Base-by-base conservation (phyloP, 2,329 filamentous ascomycete species). In the Nemania serpens region DNA sequence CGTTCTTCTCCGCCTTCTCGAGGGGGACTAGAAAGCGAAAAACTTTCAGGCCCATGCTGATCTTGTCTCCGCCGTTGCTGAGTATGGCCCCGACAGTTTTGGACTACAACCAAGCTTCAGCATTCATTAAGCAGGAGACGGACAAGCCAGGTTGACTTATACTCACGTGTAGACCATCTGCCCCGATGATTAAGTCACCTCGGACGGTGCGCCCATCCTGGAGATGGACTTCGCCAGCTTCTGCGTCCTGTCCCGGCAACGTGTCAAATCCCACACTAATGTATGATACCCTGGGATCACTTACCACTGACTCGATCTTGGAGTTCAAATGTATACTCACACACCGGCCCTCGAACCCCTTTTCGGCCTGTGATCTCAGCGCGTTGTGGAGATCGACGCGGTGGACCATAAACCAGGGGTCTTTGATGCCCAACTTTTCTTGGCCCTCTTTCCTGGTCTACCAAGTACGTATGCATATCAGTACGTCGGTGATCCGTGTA, bases 151-250 rank as follows among this genome's bases (percentile, higher is more conserved):
- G 15, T 15, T 11, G 25, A 7, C 22, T 47, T 37, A 51, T 3
- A 37, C 62, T 58, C 45, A 64, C 62, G n/a, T 64, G 62, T 29
- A 59, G 15, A 1, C 62, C 62, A 41, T 64, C 62, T 22, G 62
- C 62, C 48, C 62, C 62, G 3, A 64, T 17, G 2, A 64, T 47
- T 37, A 64, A n/a, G 29, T 64, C 62, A 17, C 62, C 62, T 12
- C 47, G 17, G 18, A 56, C 55, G 3, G 36, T 52, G 13, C 54
- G 45, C 37, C 62, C 62, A 25, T 59, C 62, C 20, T 39, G 11
- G 22, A 64, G 36, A 45, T 53, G 47, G 18, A 64, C 51, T 33
- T 64, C 58, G 15, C 62, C 62, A 1, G 62, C 61, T 20, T 61
- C 62, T 9, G 62, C 50, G 39, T 58, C 49, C 62, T 64, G n/a